Conservation (phyloP, 345 rosid species). For the Ricinus communis region DNA sequence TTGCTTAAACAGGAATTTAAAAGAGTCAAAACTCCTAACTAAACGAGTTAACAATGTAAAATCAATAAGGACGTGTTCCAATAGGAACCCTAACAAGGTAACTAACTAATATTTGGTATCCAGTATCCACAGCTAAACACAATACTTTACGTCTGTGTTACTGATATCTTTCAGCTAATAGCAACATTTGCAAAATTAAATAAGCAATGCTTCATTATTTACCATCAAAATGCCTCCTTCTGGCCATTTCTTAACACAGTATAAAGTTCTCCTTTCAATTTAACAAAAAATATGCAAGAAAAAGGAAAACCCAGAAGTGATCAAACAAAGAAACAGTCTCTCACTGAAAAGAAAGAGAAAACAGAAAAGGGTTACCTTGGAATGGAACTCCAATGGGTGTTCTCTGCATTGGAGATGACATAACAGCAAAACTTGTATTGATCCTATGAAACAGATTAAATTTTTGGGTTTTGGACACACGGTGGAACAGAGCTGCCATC, state of each 20-base stretch:
- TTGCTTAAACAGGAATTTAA: too few relatives aligned
- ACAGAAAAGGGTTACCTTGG: constrained; percentile 44
- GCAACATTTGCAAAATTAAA: too few relatives aligned
- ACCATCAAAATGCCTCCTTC: background rate
- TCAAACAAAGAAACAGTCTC: background rate
- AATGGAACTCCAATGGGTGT: constrained; percentile 23
- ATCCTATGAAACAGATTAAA: constrained; percentile 11
- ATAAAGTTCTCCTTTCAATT: background rate
- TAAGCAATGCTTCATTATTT: background rate
- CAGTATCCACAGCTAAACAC: too few relatives aligned
- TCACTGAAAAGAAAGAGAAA: background rate
- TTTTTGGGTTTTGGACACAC: constrained; percentile 28
- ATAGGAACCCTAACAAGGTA: too few relatives aligned
- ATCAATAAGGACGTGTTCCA: too few relatives aligned
- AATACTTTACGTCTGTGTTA: too few relatives aligned
- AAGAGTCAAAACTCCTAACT: too few relatives aligned
- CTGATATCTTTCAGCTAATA: too few relatives aligned
- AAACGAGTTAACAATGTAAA: too few relatives aligned
- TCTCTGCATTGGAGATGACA: constrained; percentile 23
- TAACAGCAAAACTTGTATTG: constrained; percentile 29
- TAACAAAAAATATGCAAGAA: background rate
- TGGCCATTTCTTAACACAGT: background rate
- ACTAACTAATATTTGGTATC: too few relatives aligned
- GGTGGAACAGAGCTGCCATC: constrained; percentile 31
- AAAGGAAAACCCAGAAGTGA: background rate